Base-by-base conservation (phyloP, 805 yeast species). In the Teunomyces tritomae region DNA sequence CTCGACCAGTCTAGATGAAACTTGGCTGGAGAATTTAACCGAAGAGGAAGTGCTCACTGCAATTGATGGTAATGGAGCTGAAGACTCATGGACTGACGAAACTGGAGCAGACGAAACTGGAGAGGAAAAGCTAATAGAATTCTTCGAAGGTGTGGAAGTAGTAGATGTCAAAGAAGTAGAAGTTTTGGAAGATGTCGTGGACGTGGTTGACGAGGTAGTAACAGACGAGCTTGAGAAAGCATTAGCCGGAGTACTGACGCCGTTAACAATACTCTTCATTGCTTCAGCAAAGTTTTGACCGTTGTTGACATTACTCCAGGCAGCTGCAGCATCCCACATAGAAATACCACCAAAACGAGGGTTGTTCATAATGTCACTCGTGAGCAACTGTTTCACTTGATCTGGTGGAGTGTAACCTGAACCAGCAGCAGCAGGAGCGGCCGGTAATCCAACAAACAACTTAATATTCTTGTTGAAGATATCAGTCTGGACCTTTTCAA, bases 361-460 rank as follows among this genome's bases (percentile, higher is more conserved):
- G 36, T 54, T 54, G 20, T 52, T 45, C 45, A 49, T 51, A 26
- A 64, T 57, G 14, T 52, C 39, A 17, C 56, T 45, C 8, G 46
- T 35, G 30, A 62, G 34, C 29, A 43, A 44, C 10, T 37, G 24
- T 48, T 57, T 45, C 27, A 65, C 61, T 8, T 53, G 40, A 9
- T 48, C 52, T 28, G 62, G 43, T 30, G 47, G 46, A 28, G 71
- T 71, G 54, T 79, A 85, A 13, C 90, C 90, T 10, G 74, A 60
- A 1, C 76, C 72, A 4, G 89, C 86, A 33, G 71, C 41, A 16
- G 70, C 32, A 11, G 75, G 58, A 11, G 79, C 82, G 10, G 66
- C 66, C 14, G 96, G 92, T 37, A 89, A 73, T 47, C 96, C 96
- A 35, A 90, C 67, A 61, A 67, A 88, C 46, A 89, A 59, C 66